Evolutionary conservation across 352 stramenopile species (phyloP), one percentile per base, ranked within the genome.

Genomic region (Achlya hypogyna): DNA sequence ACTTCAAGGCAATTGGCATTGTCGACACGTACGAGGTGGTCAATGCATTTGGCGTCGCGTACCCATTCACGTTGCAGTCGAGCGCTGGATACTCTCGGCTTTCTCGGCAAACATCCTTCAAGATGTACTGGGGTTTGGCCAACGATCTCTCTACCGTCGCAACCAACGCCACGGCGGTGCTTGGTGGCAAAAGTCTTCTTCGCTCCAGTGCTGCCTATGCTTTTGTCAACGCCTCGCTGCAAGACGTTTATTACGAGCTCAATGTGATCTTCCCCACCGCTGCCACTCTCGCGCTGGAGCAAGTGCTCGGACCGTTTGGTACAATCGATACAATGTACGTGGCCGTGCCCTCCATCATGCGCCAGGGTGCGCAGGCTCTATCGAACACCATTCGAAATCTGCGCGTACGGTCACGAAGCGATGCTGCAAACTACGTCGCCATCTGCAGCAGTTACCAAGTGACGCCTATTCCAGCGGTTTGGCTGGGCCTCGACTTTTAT

Each of bases 241-340:
- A 54, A 54, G 18, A 49, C 18, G 22, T 49, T 49, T 54, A 16
- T 6, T 12, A 34, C 23, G 16, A 16, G 49, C 49, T 34, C 49
- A 12, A 6, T 29, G 5, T 22, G 18, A 22, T 49, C 42, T 49
- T 49, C 42, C 18, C 42, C 42, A 49, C 42, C 22, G 42, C 29
- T 54, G 49, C 23, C 29, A 16, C 16, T 16, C 29, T 16, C 6
- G 29, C 29, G 6, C 6, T 28, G 23, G 29, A 34, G 49, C 23
- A 6, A 54, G 14, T 14, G 6, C 49, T 54, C 16, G 58, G 58
- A 18, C 58, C 4, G 32, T 65, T 65, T 58, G 58, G 58, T 18
- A 54, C 58, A n/a, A 42, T 58, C 20, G 58, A 65, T 53, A 54
- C 54, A 29, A 65, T 18, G 16, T 59, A 29, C 22, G 20, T 53